Percentiles rank a stretch among this genome's conserved stretches.
Evolutionary conservation across 345 rosid species (phyloP).

Genomic region (Punica granatum): DNA sequence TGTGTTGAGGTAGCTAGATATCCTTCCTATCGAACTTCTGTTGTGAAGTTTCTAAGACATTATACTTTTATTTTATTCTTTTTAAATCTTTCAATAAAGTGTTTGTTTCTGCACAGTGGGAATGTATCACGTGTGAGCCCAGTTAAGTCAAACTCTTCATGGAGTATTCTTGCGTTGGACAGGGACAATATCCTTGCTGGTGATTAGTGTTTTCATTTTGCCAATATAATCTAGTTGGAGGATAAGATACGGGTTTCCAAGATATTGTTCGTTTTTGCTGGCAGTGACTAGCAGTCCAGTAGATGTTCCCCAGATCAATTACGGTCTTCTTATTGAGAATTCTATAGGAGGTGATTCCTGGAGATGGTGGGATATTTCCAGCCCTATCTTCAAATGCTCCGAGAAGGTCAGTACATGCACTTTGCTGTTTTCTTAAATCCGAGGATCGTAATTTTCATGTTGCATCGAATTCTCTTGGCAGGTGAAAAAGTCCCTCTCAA

Average conservation of each 20-base stretch:
- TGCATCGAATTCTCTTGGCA: slow-evolving; percentile 15
- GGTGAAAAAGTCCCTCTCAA: slow-evolving; percentile 52
- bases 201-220: slow-evolving; percentile 23
- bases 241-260: slow-evolving; percentile 9
- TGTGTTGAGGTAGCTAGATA: slow-evolving; percentile 42
- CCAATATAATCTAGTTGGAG: background rate
- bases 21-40: background rate
- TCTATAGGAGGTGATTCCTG: slow-evolving; percentile 34
- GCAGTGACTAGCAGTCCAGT: slow-evolving; percentile 83
- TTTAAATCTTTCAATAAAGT: background rate
- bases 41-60: background rate
- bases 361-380: slow-evolving; percentile 64
- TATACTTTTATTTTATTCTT: background rate
- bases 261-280: slow-evolving; percentile 12
- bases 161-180: slow-evolving; percentile 61
- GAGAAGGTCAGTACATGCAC: slow-evolving; percentile 36
- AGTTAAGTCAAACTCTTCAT: slow-evolving; percentile 47
- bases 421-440: background rate
- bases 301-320: slow-evolving; percentile 64
- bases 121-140: slow-evolving; percentile 63
- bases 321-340: slow-evolving; percentile 46
- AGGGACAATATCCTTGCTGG: slow-evolving; percentile 78
- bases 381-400: slow-evolving; percentile 52
- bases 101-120: slow-evolving; percentile 42
- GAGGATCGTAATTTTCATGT: slow-evolving; percentile 2